Evolutionary conservation across 495 filamentous ascomycete species (phyloP), one percentile per base, ranked within the genome.

Genomic region (Aspergillus leporis): DNA sequence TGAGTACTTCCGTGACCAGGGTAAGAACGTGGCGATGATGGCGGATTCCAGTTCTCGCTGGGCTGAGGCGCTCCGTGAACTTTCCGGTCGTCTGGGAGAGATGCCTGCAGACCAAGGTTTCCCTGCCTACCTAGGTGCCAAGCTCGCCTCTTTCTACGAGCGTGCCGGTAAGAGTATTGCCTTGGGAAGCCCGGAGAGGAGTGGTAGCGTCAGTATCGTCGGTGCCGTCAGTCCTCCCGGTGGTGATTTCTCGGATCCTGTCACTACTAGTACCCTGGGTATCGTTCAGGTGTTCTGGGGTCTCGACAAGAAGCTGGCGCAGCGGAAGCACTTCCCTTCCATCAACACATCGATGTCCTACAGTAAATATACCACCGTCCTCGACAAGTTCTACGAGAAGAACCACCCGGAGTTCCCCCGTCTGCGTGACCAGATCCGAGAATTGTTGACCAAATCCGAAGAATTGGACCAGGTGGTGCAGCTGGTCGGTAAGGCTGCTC

Each of bases 251-350:
- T 97, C 94, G 47, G 94, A 99, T 76, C 94, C 94, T 21, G 95
- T 99, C 71, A 99, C 95, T 14, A 90, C 83, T 63, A 87, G 88
- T 70, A 99, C 95, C 7, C 86, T 99, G 21, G 85, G 90, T 86
- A 99, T 99, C 70, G 95, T 98, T 66, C 94, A 99, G 67, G 94
- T 99, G 58, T 98, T 99, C 81, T 99, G 94, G 94, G 95, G 94
- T 81, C 82, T 98, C 32, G 94, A 99, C 79, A 98, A 99, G 86
- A 97, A 97, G 78, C 86, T 99, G 53, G 94, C 94, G 21, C 94
- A 99, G 73, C 88, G 94, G 59, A 99, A 99, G 78, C 94, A 99
- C 78, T 99, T 99, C 83, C 94, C 94, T 2, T 97, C 93, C 40
- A 90, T 99, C 81, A 99, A 99, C 79, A 98, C 94, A 19, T 88